Evolutionary conservation across 345 rosid species (phyloP).

Genomic region (Raphanus raphanistrum): DNA sequence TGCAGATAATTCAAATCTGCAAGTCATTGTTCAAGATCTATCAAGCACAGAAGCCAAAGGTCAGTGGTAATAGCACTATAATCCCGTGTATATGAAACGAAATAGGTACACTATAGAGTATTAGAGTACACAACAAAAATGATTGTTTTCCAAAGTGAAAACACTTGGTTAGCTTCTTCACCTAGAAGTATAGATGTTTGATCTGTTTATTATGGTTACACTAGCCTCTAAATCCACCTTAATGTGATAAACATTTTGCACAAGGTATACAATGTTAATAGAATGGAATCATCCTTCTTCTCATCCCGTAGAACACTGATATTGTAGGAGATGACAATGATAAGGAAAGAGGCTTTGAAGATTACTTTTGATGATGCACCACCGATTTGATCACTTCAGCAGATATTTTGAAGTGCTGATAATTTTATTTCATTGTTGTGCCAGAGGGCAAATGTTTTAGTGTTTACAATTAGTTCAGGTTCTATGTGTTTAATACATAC

Average conservation of each 20-base stretch:
- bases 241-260: constrained; percentile 1
- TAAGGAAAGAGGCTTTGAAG: constrained; percentile 78
- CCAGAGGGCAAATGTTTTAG: constrained; percentile 23
- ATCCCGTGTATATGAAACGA: constrained; percentile 24
- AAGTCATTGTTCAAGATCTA: constrained; percentile 55
- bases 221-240: constrained; percentile 10
- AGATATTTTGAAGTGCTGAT: constrained; percentile 9
- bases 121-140: neutral
- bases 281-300: constrained; percentile 21
- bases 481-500: constrained; percentile 3
- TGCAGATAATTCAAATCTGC: constrained; percentile 38
- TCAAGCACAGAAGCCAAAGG: constrained; percentile 55
- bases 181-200: neutral
- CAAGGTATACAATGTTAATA: constrained; percentile 23
- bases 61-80: constrained; percentile 42
- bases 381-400: constrained; percentile 3
- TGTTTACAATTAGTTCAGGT: constrained; percentile 26
- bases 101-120: neutral
- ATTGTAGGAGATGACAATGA: constrained; percentile 62
- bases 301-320: constrained; percentile 36
- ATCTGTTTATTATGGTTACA: neutral
- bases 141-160: neutral
- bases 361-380: constrained; percentile 62
- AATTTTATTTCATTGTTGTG: constrained; percentile 29
- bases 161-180: constrained; percentile 10